Conservation (phyloP, 2,329 filamentous ascomycete species). For the Exophiala bonariae region DNA sequence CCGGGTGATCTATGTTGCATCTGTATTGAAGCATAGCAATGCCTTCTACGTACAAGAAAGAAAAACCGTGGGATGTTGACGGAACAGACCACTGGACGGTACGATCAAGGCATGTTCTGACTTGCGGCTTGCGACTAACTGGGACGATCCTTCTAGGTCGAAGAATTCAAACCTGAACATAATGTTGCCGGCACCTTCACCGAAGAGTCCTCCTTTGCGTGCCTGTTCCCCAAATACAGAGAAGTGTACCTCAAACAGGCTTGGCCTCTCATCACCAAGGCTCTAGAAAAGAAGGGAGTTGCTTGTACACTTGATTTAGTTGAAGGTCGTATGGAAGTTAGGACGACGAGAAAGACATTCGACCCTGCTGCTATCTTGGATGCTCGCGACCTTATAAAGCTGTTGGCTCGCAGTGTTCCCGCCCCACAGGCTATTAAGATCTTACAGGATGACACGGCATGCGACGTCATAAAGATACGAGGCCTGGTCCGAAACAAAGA, state of each 20-base stretch:
- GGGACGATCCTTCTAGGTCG: conserved; percentile 54
- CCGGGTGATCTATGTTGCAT: too few relatives aligned
- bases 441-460: conserved; percentile 84
- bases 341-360: conserved; percentile 86
- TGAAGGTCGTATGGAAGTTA: conserved; percentile 94
- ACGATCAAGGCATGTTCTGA: conserved; percentile 8
- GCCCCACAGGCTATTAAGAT: conserved; percentile 93
- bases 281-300: conserved; percentile 83
- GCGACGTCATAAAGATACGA: conserved; percentile 94
- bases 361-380: conserved; percentile 93
- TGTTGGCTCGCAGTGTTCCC: conserved; percentile 87
- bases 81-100: conserved; percentile 97
- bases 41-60: conserved; percentile 85
- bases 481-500: conserved; percentile 91
- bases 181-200: conserved; percentile 83
- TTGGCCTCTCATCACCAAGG: conserved; percentile 87
- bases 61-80: conserved; percentile 94
- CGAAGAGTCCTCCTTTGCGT: conserved; percentile 86
- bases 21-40: conserved; percentile 45
- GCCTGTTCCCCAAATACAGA: conserved; percentile 91
- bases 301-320: conserved; percentile 91
- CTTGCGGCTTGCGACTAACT: background rate
- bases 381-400: conserved; percentile 88
- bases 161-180: conserved; percentile 80
- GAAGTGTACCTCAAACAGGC: conserved; percentile 90